Base-by-base conservation (phyloP, 2,329 filamentous ascomycete species). In the Monilinia fructicola region DNA sequence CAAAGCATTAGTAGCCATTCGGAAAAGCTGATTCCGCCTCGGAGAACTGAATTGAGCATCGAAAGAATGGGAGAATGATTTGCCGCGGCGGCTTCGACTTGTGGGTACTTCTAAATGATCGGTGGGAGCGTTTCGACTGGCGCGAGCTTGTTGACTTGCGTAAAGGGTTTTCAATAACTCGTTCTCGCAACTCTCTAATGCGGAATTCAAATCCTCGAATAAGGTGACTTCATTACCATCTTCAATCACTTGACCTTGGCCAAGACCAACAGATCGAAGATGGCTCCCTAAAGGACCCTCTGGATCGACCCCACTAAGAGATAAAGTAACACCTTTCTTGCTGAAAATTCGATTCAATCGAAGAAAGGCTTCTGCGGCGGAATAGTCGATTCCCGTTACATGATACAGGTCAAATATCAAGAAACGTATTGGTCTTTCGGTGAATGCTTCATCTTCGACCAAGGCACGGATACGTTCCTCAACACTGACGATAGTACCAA, bases 401-500 rank as follows among this genome's bases (percentile, higher is more conserved):
- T 95, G 90, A 70, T 87, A 88, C 73, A 99, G 85, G 76, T 99
- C 95, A 50, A 99, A 82, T 23, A 99, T 87, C 53, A 99, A 82
- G 76, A 93, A 99, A 71, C 92, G 90, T 75, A 98, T 95, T 0
- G 94, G 93, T 63, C 88, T 85, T 70, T 86, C 81, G 35, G 82
- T 81, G 75, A 97, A 98, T 2, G 88, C 85, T 69, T 94, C 88
- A 40, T 96, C 92, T 38, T 93, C 89, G 56, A 98, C 88, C 42
- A 98, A 80, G 4, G 84, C 87, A 28, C 93, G 87, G 69, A 98
- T 93, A 70, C 90, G 90, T 69, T 92, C 90, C 77, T 99, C 95
- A 0, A 99, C 94, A 58, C 92, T 92, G 64, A 97, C 94, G 71
- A 99, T 97, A 3, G 93, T 98, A 21, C 95, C 95, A 72, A 99